Evolutionary conservation across 805 yeast genomes (phyloP).

Genomic region (Lipomyces sp.): DNA sequence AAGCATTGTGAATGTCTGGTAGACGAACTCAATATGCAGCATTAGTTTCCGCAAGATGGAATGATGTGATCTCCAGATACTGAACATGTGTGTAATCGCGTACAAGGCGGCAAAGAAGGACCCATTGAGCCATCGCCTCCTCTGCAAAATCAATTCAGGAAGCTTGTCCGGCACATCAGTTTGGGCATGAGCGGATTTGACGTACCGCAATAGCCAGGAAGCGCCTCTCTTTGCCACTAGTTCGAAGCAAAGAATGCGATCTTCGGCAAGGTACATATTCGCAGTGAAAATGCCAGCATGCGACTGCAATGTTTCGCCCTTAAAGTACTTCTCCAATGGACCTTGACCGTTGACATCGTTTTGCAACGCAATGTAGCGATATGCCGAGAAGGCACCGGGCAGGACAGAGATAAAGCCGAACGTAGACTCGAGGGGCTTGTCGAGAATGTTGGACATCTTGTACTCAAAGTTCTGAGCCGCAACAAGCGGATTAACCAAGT

Average conservation of each 20-base stretch:
- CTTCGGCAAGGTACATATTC: constrained; percentile 97
- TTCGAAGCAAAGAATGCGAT: constrained; percentile 92
- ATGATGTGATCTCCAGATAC: constrained; percentile 81
- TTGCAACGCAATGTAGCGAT: constrained; percentile 77
- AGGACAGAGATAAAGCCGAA: constrained; percentile 94
- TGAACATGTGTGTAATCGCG: constrained; percentile 75
- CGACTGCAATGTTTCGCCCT: constrained; percentile 81
- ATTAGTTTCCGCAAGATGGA: constrained; percentile 63
- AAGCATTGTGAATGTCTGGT: constrained; percentile 72
- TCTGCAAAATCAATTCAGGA: constrained; percentile 84
- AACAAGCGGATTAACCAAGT: constrained; percentile 79
- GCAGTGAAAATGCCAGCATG: constrained; percentile 86
- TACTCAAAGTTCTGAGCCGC: constrained; percentile 87
- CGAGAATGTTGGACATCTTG: constrained; percentile 75
- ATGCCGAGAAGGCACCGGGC: constrained; percentile 97
- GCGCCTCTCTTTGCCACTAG: constrained; percentile 80
- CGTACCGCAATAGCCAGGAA: constrained; percentile 81
- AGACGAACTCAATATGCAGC: constrained; percentile 76
- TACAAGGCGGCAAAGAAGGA: constrained; percentile 94
- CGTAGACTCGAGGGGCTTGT: constrained; percentile 92
- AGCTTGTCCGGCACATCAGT: constrained; percentile 91
- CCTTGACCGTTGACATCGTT: constrained; percentile 72
- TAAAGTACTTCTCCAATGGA: constrained; percentile 87
- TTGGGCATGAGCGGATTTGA: constrained; percentile 85
- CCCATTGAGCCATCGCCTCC: constrained; percentile 97